Conservation (phyloP, 148 eudicot species). For the Rhododendron vialii region DNA sequence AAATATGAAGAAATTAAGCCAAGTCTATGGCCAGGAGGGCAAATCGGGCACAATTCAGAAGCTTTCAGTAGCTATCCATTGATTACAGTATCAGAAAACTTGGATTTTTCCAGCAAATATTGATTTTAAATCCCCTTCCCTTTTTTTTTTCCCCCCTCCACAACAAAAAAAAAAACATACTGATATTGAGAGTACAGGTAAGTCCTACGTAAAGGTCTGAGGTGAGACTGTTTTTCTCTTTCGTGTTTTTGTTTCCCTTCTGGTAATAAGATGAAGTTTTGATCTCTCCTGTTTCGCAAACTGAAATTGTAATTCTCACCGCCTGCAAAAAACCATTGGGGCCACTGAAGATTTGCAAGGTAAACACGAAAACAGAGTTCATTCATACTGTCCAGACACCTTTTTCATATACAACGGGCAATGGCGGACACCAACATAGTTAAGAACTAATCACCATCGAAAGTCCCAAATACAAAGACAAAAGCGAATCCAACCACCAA, state of each 20-base stretch:
- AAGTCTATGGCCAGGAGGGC: constrained; percentile 14
- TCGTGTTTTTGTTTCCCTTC: background rate
- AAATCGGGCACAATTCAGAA: constrained; percentile 13
- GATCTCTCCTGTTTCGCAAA: background rate
- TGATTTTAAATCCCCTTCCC: background rate
- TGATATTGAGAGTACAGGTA: constrained; percentile 3
- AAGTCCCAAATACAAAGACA: background rate
- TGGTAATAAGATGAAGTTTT: background rate
- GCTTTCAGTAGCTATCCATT: constrained; percentile 20
- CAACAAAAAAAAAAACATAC: constrained; percentile 1
- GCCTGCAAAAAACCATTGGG: background rate
- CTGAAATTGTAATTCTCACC: background rate
- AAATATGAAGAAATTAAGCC: constrained; percentile 10
- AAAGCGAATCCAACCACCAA: background rate
- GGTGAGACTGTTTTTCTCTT: background rate
- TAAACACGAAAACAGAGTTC: background rate
- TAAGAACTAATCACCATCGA: background rate
- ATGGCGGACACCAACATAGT: background rate
- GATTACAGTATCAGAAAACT: constrained; percentile 9
- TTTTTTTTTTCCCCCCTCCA: background rate
- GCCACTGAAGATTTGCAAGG: background rate
- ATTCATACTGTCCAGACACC: background rate
- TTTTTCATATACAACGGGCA: background rate
- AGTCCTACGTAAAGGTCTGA: background rate
- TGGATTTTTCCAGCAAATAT: constrained; percentile 18